Evolutionary conservation across 805 yeast species (phyloP), one percentile per base, ranked within the genome.

Genomic region (Teunomyces lycoperdinae): DNA sequence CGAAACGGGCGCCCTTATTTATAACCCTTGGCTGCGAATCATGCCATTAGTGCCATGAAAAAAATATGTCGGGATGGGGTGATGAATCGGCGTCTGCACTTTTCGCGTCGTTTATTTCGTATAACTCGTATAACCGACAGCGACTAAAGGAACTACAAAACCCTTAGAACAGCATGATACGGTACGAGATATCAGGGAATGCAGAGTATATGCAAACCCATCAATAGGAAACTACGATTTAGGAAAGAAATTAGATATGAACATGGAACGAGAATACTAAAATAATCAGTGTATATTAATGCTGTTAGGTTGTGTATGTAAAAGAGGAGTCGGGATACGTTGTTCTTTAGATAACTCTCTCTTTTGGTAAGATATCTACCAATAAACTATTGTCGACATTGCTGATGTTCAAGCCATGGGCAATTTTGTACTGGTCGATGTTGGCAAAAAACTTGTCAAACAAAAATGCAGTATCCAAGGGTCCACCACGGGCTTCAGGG

Each of bases 401-500:
- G 44, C 75, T 76, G 46, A 74, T 63, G 49, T 77, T 61, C 56
- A 69, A 64, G 1, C 73, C 74, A 50, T 68, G 69, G 36, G 47
- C 53, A 9, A 48, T 28, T 50, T 62, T 71, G 76, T 80, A 89
- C 42, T 70, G 71, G 42, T 73, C 76, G 54, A 94, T 84, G 61
- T 85, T 77, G 33, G 74, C 79, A 59, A 94, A 83, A 71, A 88
- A 94, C 68, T 84, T 89, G 76, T 94, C 98, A 59, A 94, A 94
- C 68, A 94, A 76, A 71, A 83, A 89, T 2, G 89, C 80, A 10
- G 97, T 87, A 70, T 94, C 99, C 61, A 87, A 78, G 50, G 99
- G 99, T 58, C 99, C 99, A 60, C 99, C 98, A 74, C 90, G 92
- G 49, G 99, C 98, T 71, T 94, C 99, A 43, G 99, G 99, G 68